A percentile compares a stretch with the other conserved stretches of the same genome.
phyloP scores from a whole-genome alignment of 305 asterid species.

The Solanum chacoense region DNA sequence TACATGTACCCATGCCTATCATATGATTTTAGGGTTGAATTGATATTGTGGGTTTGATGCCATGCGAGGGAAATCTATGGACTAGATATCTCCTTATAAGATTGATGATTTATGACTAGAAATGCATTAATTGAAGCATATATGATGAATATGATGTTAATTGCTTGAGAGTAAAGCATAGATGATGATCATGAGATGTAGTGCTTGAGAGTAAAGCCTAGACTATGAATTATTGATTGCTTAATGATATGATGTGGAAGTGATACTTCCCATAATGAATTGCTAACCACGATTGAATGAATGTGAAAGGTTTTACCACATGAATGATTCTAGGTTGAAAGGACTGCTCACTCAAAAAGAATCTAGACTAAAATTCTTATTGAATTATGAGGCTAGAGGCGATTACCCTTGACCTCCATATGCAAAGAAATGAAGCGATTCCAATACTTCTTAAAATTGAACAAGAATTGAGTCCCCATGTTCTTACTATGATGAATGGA shows the following conservation, averaged over 20 bases:
- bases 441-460: background rate
- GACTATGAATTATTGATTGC: background rate
- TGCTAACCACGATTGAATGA: background rate
- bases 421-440: no score
- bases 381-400: background rate
- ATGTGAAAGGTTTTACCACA: background rate
- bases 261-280: background rate
- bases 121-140: background rate
- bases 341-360: background rate
- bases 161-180: background rate
- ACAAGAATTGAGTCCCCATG: background rate
- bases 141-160: no score
- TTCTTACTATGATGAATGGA: background rate
- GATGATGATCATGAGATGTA: background rate
- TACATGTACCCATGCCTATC: background rate
- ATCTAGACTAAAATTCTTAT: no score
- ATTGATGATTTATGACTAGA: background rate
- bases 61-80: background rate
- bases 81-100: background rate
- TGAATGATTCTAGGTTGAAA: background rate
- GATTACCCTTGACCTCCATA: background rate
- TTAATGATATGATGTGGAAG: background rate
- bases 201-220: background rate
- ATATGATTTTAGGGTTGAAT: background rate
- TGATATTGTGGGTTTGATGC: background rate